These are phyloP conservation scores for Excoecaria cochinchinensis DNA, from an alignment of 345 rosid species.

Conservation along the genomic window DNA sequence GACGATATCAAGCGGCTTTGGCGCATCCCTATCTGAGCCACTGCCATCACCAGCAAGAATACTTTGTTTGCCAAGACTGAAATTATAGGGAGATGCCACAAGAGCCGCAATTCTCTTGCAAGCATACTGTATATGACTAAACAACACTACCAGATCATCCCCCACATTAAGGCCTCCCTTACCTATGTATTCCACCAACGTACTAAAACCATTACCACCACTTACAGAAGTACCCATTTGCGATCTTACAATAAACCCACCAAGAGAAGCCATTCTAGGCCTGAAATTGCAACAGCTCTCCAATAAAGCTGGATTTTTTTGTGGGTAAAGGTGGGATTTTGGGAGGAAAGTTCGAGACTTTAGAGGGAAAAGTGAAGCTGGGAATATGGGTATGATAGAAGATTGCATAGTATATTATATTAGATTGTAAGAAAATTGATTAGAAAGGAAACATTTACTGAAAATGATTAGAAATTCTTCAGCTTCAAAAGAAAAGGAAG, in stretches of 20 bases:
- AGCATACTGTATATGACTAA: constrained; percentile 80
- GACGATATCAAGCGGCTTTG: constrained; percentile 83
- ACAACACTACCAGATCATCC: constrained; percentile 67
- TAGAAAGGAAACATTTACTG: not conserved
- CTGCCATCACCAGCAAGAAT: constrained; percentile 28
- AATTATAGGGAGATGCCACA: constrained; percentile 84
- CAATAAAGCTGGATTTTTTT: not conserved
- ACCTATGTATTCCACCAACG: constrained; percentile 55
- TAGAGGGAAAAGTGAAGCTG: constrained; percentile 33
- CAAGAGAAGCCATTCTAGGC: constrained; percentile 53
- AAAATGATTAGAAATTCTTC: not conserved
- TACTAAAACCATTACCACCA: constrained; percentile 29
- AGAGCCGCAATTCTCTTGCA: constrained; percentile 89
- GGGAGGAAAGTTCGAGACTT: constrained; percentile 29
- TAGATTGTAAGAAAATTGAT: not conserved
- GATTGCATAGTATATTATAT: constrained; percentile 32
- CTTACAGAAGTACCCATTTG: constrained; percentile 25
- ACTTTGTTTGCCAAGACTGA: constrained; percentile 52
- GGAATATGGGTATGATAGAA: constrained; percentile 17
- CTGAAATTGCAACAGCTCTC: constrained; percentile 17
- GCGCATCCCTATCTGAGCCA: constrained; percentile 66
- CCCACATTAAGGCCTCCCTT: constrained; percentile 54
- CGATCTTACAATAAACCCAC: constrained; percentile 44
- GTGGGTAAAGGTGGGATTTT: constrained; percentile 17
- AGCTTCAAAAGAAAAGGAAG: not conserved